Base-by-base conservation (phyloP, 106 monocot genomes). In the Amphibolis antarctica region DNA sequence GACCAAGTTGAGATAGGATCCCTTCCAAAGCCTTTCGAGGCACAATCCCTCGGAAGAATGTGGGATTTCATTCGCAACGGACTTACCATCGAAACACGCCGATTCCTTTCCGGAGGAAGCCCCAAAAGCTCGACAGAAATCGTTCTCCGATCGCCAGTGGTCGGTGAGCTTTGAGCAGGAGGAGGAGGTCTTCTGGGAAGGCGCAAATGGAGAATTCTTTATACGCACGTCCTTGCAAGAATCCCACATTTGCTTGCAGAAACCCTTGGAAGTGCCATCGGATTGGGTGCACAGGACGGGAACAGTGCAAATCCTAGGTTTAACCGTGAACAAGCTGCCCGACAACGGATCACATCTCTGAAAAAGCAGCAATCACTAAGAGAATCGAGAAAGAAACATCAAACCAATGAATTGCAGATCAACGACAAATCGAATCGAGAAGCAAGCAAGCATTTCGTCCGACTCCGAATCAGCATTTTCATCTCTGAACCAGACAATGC, bases 261-360 rank as follows among this genome's bases (percentile, higher is more conserved):
- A 98, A 53, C 72, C 53, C 45, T 53, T 54, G 24, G 78, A 46
- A 21, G 69, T 44, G 49, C 48, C 64, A 28, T 70, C 74, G 6
- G 88, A 78, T 44, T 78, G 83, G 1, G 56, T 1, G 67, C 96
- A 98, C 47, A 98, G 71, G 26, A 69, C 9, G 43, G 96, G 96
- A 78, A 86, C 71, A 11, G 62, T 72, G 15, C 65, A 42, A 47
- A 74, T 44, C 30, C 63, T 80, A 66, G 79, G 45, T 54, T 59
- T 64, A 24, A 50, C 26, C 10, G 60, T 72, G 67, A 80, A 90
- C 26, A 98, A 63, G 10, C 80, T 76, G 11, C 67, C 81, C 52
- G 96, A 83, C 66, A 71, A 98, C 52, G 96, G 90, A 79, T 86
- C 73, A 69, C 96, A 98, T 84, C 80, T 82, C 89, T 96, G 75